Base-by-base conservation (phyloP, 805 yeast species). In the Saitoella complicata region DNA sequence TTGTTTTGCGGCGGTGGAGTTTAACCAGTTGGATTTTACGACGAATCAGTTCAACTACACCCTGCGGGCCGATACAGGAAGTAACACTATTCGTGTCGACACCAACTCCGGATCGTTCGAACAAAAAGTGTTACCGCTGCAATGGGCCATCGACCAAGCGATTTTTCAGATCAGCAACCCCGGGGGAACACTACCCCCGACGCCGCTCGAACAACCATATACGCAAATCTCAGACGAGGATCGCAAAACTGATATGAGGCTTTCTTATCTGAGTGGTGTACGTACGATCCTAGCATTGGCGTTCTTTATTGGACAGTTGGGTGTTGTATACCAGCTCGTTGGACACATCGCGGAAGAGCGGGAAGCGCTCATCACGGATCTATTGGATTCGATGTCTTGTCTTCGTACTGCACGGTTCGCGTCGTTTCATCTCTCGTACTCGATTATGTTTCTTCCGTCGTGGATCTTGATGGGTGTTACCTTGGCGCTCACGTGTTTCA, bases 1-100 rank as follows among this genome's bases (percentile, higher is more conserved):
- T 12, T 61, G 65, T 44, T 57, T 59, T 29, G 65, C 63, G 10
- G 65, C 59, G 7, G 49, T 61, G 6, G 58, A 59, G 35, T 61
- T 64, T 64, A 54, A 61, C 46, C 38, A 44, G 11, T 50, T 59
- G 31, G 62, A 61, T 42, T 41, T 47, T 7, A 50, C 45, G 5
- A 45, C 41, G n/a, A 38, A 51, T 3, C 32, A 52, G 21, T 61
- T 59, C 52, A 61, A 61, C 49, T 61, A 61, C 49, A 60, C 65
- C 5, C 44, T 61, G n/a, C 53, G 64, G 36, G 58, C 61, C 31
- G 59, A 60, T 42, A 51, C 61, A 5, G 65, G 65, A 1, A 47
- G 55, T 13, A 41, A 46, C 41, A 37, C 43, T 9, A 53, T 61
- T 42, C 51, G 58, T 37, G 58, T 61, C 12, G 47, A 39, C 13